Conservation (phyloP, 352 stramenopile species). For the Globisporangium parvum region DNA sequence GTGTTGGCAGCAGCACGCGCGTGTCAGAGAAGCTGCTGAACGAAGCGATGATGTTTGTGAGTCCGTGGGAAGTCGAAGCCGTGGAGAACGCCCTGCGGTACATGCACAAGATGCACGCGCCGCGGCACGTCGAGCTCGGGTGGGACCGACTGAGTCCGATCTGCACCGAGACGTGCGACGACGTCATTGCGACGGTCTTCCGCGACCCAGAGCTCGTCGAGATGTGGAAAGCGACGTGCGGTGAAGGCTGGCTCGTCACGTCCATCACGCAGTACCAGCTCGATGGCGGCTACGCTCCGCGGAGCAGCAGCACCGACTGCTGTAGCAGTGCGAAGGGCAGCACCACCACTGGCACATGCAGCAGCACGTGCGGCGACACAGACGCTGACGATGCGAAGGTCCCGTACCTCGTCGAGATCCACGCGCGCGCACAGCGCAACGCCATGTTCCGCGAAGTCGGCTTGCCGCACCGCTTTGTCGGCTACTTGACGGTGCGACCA, state of each 20-base stretch:
- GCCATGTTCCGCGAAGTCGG: constrained; percentile 72
- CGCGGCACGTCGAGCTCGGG: constrained; percentile 62
- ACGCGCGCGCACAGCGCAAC: constrained; percentile 71
- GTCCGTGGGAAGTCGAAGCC: constrained; percentile 78
- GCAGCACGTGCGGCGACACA: no score
- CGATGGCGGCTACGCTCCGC: constrained; percentile 42
- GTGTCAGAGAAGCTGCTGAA: constrained; percentile 19
- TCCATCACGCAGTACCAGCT: constrained; percentile 75
- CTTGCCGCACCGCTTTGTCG: constrained; percentile 70
- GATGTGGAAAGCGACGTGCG: constrained; percentile 69
- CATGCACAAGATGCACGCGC: constrained; percentile 42
- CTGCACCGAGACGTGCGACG: constrained; percentile 55
- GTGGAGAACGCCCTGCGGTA: constrained; percentile 51
- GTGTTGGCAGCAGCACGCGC: background rate
- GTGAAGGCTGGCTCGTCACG: constrained; percentile 76
- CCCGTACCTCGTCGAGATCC: constrained; percentile 56
- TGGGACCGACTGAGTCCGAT: constrained; percentile 71
- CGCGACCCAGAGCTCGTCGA: constrained; percentile 48
- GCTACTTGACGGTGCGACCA: constrained; percentile 39
- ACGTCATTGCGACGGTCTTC: constrained; percentile 56
- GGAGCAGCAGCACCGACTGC: background rate
- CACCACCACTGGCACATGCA: constrained; percentile 1
- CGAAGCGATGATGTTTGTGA: constrained; percentile 80
- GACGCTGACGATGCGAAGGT: constrained; percentile 40
- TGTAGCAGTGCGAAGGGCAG: background rate